Evolutionary conservation across 1,139 yeast species (phyloP), one percentile per base, ranked within the genome.

Genomic region (Pichia sp.): DNA sequence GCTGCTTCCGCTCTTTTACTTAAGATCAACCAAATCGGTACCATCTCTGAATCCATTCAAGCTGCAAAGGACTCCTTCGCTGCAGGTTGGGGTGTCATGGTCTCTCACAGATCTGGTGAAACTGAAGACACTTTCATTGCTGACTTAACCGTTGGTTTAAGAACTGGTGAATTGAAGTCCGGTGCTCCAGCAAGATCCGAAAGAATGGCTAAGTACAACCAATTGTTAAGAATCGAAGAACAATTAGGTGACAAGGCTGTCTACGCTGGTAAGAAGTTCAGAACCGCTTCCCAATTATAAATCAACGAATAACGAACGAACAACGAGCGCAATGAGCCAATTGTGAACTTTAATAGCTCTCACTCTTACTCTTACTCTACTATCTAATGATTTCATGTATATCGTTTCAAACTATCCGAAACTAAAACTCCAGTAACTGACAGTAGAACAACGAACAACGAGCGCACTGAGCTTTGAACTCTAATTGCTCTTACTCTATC

Each of bases 101-200:
- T 86, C 59, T 84, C 94, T 58, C 95, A 85, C 80, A 83, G 95
- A 77, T 86, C 96, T 55, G 97, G 97, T 73, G 97, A 88, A 77
- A 87, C 96, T 52, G 97, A 88, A 74, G 97, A 88, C 72, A 81
- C 94, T 56, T 80, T 84, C 74, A 87, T 88, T 69, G 96, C 97
- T 62, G 96, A 88, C 69, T 77, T 88, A 64, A 73, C 87, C 56
- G 96, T 88, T 58, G 97, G 96, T 73, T 75, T 88, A 66, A 84
- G 96, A 77, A 62, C 94, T 54, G 96, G 96, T 66, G 96, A 88
- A 77, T 81, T 88, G 69, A 88, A 88, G 87, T 83, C 96, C 56
- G 97, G 97, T 80, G 96, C 97, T 62, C 96, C 96, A 64, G 94
- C 96, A 55, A 86, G 97, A 77, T 85, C 96, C 52, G 97, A 88